phyloP scores from a whole-genome alignment of 495 filamentous ascomycete species.

The Aspergillus egyptiacus region DNA sequence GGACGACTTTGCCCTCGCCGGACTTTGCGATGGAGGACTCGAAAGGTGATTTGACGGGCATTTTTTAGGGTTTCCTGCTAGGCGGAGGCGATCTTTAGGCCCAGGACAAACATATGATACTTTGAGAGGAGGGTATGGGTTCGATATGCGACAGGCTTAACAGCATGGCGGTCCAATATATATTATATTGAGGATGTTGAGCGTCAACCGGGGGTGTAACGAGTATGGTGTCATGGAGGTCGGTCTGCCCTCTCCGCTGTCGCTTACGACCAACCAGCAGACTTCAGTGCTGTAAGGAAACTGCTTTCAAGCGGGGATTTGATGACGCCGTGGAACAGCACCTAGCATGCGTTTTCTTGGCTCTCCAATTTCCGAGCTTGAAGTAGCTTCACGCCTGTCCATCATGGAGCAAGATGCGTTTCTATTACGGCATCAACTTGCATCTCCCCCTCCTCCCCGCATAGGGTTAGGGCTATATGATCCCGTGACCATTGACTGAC shows the following conservation, averaged over 20 bases:
- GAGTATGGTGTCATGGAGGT: slow-evolving; percentile 14
- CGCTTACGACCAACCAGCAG: slow-evolving; percentile 1
- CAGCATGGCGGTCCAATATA: slow-evolving; percentile 4
- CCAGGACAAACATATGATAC: not conserved
- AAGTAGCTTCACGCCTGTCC: not conserved
- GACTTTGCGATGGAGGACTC: slow-evolving; percentile 62
- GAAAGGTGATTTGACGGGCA: slow-evolving; percentile 54
- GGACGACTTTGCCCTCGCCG: slow-evolving; percentile 71
- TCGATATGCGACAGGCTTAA: slow-evolving; percentile 2
- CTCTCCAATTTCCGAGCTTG: slow-evolving; percentile 5
- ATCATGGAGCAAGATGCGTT: slow-evolving; percentile 15
- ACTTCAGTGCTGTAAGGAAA: not conserved
- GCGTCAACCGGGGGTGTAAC: not conserved
- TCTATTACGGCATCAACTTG: slow-evolving; percentile 21
- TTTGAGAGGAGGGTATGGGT: not conserved
- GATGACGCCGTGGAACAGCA: slow-evolving; percentile 5
- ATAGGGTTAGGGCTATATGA: not conserved
- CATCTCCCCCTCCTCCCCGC: slow-evolving; percentile 12
- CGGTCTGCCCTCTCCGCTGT: not conserved
- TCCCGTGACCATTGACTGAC: too few relatives aligned
- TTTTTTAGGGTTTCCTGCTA: slow-evolving; percentile 18
- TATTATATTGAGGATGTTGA: not conserved
- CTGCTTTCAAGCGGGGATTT: slow-evolving; percentile 17
- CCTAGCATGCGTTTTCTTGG: slow-evolving; percentile 11
- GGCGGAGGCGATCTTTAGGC: not conserved